These are phyloP conservation scores for Fusarium sp. DNA, from an alignment of 2,329 filamentous ascomycete species.

Conservation along the genomic window DNA sequence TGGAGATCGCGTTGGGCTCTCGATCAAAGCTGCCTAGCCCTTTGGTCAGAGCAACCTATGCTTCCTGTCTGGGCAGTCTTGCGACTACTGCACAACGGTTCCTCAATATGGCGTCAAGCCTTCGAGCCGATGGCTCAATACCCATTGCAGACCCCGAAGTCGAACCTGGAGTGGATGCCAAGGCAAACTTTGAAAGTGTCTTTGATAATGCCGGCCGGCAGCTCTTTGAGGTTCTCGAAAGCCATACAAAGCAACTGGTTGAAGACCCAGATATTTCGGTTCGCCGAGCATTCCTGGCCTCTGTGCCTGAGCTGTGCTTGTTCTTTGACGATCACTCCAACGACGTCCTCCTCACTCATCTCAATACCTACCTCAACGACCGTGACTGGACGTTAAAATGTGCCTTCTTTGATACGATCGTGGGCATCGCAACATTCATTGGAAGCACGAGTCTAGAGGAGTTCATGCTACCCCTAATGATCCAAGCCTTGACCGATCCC, in stretches of 20 bases:
- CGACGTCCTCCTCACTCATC: slow-evolving; percentile 93
- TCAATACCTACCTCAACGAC: slow-evolving; percentile 97
- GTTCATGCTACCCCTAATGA: slow-evolving; percentile 94
- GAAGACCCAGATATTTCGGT: slow-evolving; percentile 89
- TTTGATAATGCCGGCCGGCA: slow-evolving; percentile 90
- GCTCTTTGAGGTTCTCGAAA: slow-evolving; percentile 83
- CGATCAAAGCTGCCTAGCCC: slow-evolving; percentile 63
- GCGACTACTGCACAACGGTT: slow-evolving; percentile 87
- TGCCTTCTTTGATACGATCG: slow-evolving; percentile 94
- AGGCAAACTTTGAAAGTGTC: slow-evolving; percentile 79
- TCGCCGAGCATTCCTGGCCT: slow-evolving; percentile 87
- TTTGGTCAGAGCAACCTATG: slow-evolving; percentile 88
- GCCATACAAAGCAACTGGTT: slow-evolving; percentile 87
- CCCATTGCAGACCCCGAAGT: slow-evolving; percentile 80
- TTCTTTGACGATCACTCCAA: slow-evolving; percentile 95
- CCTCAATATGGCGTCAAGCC: slow-evolving; percentile 87
- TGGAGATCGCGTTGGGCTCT: slow-evolving; percentile 63
- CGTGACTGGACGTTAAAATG: slow-evolving; percentile 96
- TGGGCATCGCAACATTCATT: slow-evolving; percentile 90
- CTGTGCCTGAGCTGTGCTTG: slow-evolving; percentile 89
- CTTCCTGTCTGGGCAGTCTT: slow-evolving; percentile 87
- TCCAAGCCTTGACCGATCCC: slow-evolving; percentile 89
- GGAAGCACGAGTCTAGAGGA: slow-evolving; percentile 91
- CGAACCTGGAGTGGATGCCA: slow-evolving; percentile 73
- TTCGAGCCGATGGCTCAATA: slow-evolving; percentile 84